A percentile compares a stretch with the other conserved stretches of the same genome.
These are phyloP conservation scores for Tremella mesenterica DNA, from an alignment of 768 basidiomycete genomes.

Conservation along the genomic window DNA sequence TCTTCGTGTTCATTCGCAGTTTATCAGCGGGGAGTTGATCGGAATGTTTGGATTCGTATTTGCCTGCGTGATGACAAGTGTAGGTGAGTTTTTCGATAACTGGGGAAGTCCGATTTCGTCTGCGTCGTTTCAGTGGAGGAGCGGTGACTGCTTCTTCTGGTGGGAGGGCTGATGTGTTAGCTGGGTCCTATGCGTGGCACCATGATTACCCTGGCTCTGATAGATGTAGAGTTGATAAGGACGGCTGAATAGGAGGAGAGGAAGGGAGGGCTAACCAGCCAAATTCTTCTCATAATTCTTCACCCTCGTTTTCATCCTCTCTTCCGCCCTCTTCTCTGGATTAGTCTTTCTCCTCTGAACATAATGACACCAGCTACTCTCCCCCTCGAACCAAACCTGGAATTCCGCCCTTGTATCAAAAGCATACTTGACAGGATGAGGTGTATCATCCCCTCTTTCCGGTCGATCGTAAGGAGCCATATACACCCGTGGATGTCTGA, in stretches of 20 bases:
- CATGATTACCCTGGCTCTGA: background rate
- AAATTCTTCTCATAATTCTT: slow-evolving; percentile 19
- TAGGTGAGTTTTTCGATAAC: slow-evolving; percentile 37
- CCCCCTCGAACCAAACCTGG: slow-evolving; percentile 26
- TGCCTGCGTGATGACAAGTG: slow-evolving; percentile 39
- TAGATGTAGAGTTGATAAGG: background rate
- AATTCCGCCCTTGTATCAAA: slow-evolving; percentile 22
- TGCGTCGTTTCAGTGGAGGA: slow-evolving; percentile 25
- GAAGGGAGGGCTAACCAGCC: slow-evolving; percentile 18
- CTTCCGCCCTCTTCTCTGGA: slow-evolving; percentile 33
- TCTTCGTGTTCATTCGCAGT: slow-evolving; percentile 34
- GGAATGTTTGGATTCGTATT: slow-evolving; percentile 28
- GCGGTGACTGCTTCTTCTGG: slow-evolving; percentile 24
- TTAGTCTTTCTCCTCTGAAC: slow-evolving; percentile 37
- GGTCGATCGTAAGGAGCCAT: slow-evolving; percentile 23
- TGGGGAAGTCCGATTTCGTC: slow-evolving; percentile 22
- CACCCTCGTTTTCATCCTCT: slow-evolving; percentile 28
- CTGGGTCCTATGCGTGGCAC: background rate
- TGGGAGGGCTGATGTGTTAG: slow-evolving; percentile 14
- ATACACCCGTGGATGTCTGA: slow-evolving; percentile 9
- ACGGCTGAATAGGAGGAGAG: background rate
- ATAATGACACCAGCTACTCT: slow-evolving; percentile 39
- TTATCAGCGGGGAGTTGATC: slow-evolving; percentile 20
- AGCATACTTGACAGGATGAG: slow-evolving; percentile 18
- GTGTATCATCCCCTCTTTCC: slow-evolving; percentile 14